Evolutionary conservation across 2,329 filamentous ascomycete species (phyloP), one percentile per base, ranked within the genome.

Genomic region (Xylariaceae sp.): DNA sequence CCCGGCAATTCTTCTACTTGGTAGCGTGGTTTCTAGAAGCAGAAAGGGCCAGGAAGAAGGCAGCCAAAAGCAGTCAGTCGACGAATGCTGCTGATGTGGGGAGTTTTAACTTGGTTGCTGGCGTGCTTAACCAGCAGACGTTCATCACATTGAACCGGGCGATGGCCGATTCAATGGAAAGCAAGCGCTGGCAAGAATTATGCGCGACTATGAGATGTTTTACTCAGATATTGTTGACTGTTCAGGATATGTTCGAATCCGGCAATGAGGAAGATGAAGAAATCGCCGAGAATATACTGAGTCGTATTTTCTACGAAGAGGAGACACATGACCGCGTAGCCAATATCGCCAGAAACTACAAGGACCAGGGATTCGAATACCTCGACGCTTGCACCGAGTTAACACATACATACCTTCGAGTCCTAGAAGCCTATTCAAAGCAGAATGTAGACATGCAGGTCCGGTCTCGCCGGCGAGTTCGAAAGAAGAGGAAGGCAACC

Each of bases 271-370:
- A 97, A n/a, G 91, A 99, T 62, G 89, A 96, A 67, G 94, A 97
- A 64, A 97, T 99, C 69, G 93, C 94, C 0, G 93, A 99, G 69
- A 99, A 99, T 64, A 97, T 96, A 10, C 84, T 96, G 46, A 95
- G 89, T 65, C 90, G 93, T 57, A 91, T 99, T n/a, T 99, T 99
- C 71, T 99, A 99, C 73, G 94, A 99, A 72, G 92, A 97, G 67
- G 84, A 90, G 0, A 97, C 92, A 0, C 92, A 99, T 66, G 93
- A 99, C 57, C 82, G 89, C 20, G 83, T 99, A 45, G 82, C 93
- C 24, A 83, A 86, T 54, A 89, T 97, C 47, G 80, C 93, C 1
- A 82, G 88, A 58, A 87, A 82, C n/a, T 97, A 95, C 75, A 96
- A 95, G 62, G 91, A 93, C 55, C 94, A 97, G 73, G 89, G 91